Evolutionary conservation across 352 stramenopile species (phyloP).

Genomic region (Phytophthora colocasiae): DNA sequence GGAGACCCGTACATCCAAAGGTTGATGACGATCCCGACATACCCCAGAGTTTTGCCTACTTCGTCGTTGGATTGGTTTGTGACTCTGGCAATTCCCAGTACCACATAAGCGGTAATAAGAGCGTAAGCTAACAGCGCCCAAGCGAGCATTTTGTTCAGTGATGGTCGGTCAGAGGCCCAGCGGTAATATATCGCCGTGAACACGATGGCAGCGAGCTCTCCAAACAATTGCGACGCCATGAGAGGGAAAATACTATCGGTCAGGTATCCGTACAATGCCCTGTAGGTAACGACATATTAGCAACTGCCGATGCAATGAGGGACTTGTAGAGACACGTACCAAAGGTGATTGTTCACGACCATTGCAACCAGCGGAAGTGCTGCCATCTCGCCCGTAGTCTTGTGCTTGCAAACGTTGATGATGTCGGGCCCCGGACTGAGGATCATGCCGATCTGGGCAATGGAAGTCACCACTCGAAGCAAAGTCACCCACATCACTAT

Average conservation of each 20-base stretch:
- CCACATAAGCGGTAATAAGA: conserved; percentile 40
- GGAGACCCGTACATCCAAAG: conserved; percentile 43
- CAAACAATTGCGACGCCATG: conserved; percentile 34
- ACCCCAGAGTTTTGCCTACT: conserved; percentile 39
- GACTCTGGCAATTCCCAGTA: conserved; percentile 35
- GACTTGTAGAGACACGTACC: conserved; percentile 9
- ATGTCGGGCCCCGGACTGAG: conserved; percentile 32
- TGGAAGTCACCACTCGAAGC: conserved; percentile 32
- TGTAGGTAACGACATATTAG: conserved; percentile 10
- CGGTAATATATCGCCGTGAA: conserved; percentile 36
- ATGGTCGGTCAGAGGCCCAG: conserved; percentile 19
- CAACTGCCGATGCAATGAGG: neutral
- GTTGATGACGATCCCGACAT: conserved; percentile 36
- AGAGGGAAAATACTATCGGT: conserved; percentile 43
- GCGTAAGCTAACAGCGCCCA: conserved; percentile 15
- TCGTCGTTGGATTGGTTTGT: conserved; percentile 42
- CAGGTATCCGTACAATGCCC: conserved; percentile 38
- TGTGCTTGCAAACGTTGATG: conserved; percentile 25
- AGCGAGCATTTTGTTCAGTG: conserved; percentile 17
- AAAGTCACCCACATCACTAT: conserved; percentile 25
- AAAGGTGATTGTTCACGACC: conserved; percentile 40
- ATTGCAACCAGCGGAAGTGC: conserved; percentile 36
- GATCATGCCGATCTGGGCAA: conserved; percentile 30
- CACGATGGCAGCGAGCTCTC: conserved; percentile 21
- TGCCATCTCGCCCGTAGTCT: conserved; percentile 33